Evolutionary conservation across 148 eudicot genomes (phyloP).

Genomic region (Amaranthus palmeri): DNA sequence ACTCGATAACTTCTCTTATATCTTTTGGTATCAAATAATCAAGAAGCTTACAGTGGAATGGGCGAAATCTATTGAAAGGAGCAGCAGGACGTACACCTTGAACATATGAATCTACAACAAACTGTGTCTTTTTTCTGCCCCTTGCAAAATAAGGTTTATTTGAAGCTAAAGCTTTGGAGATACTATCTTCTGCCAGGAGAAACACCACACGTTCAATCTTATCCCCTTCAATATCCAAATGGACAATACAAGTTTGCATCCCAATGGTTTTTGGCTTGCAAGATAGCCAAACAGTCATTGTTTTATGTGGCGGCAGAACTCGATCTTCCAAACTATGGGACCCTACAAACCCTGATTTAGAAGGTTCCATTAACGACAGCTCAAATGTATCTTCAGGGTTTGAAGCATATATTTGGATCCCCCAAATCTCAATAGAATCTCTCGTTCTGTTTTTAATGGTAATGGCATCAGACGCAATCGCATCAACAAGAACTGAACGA

Average conservation of each 20-base stretch:
- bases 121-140: slow-evolving; percentile 36
- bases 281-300: slow-evolving; percentile 64
- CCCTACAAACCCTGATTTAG: slow-evolving; percentile 47
- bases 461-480: slow-evolving; percentile 42
- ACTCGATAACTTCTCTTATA: slow-evolving; percentile 39
- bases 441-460: slow-evolving; percentile 56
- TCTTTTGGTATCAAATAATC: slow-evolving; percentile 47
- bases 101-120: slow-evolving; percentile 34
- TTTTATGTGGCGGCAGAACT: slow-evolving; percentile 45
- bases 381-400: slow-evolving; percentile 69
- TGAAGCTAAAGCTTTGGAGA: slow-evolving; percentile 63
- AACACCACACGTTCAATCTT: slow-evolving; percentile 67
- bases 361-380: slow-evolving; percentile 76
- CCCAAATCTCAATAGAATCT: slow-evolving; percentile 62
- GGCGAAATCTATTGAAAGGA: slow-evolving; percentile 22
- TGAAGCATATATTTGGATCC: slow-evolving; percentile 65
- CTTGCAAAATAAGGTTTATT: slow-evolving; percentile 48
- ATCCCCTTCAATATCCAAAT: slow-evolving; percentile 54
- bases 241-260: slow-evolving; percentile 64
- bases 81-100: slow-evolving; percentile 63
- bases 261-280: slow-evolving; percentile 87
- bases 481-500: slow-evolving; percentile 52
- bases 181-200: slow-evolving; percentile 71
- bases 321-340: slow-evolving; percentile 63
- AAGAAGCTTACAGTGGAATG: slow-evolving; percentile 34